Percentiles rank a stretch among this genome's conserved stretches.
Conservation (phyloP, 495 filamentous ascomycete genomes). For the Penicillium paradoxum region DNA sequence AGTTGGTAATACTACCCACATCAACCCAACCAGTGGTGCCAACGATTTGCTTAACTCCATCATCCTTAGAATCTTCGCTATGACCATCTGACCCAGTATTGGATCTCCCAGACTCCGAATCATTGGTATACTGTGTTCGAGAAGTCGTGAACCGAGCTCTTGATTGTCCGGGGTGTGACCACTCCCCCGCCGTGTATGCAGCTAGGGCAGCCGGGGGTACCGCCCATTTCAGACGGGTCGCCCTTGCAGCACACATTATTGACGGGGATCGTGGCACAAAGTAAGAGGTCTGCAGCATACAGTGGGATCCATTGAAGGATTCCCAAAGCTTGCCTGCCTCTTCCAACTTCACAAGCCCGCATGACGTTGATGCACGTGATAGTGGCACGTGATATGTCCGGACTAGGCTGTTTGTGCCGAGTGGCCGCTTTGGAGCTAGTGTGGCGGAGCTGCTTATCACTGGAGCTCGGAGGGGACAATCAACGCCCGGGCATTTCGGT, state of each 20-base stretch:
- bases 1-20: slow-evolving; percentile 60
- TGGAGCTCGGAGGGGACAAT: slow-evolving; percentile 6
- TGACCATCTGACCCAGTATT: background rate
- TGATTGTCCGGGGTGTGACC: slow-evolving; percentile 19
- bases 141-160: slow-evolving; percentile 24
- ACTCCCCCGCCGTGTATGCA: slow-evolving; percentile 27
- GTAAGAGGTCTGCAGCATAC: slow-evolving; percentile 45
- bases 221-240: slow-evolving; percentile 33
- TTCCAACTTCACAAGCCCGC: background rate
- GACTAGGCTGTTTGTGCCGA: background rate
- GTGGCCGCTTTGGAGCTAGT: slow-evolving; percentile 23
- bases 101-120: slow-evolving; percentile 8
- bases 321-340: background rate
- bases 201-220: slow-evolving; percentile 37
- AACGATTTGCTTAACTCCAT: slow-evolving; percentile 46
- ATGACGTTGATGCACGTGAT: slow-evolving; percentile 32
- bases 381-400: background rate
- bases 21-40: slow-evolving; percentile 55
- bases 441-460: slow-evolving; percentile 21
- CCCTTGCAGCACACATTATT: slow-evolving; percentile 32
- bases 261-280: slow-evolving; percentile 48
- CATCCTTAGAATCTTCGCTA: slow-evolving; percentile 14
- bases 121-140: slow-evolving; percentile 7
- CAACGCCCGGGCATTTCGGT: background rate
- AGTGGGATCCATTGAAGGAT: slow-evolving; percentile 10